phyloP scores from a whole-genome alignment of 805 yeast genomes.

The Wickerhamomyces mucosus region DNA sequence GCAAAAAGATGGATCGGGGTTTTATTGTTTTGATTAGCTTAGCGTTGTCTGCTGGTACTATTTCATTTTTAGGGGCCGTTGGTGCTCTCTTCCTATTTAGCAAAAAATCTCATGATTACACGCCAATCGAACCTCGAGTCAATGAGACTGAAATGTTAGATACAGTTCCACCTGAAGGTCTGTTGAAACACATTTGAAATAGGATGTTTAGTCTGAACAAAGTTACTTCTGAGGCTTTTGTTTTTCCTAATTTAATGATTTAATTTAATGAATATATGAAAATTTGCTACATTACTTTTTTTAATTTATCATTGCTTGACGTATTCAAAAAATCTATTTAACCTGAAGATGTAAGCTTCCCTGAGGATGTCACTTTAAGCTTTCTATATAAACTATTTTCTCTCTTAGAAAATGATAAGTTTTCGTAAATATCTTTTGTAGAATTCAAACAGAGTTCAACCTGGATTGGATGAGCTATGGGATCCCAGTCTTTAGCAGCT shows the following conservation, averaged over 20 bases:
- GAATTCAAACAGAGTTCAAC: constrained; percentile 21
- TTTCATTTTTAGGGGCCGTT: constrained; percentile 30
- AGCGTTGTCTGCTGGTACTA: constrained; percentile 53
- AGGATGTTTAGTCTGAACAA: background rate
- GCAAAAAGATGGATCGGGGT: constrained; percentile 35
- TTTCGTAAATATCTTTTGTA: constrained; percentile 23
- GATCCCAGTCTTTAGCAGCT: constrained; percentile 65
- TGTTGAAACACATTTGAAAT: constrained; percentile 29
- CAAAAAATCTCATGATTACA: constrained; percentile 30
- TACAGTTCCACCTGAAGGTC: constrained; percentile 50
- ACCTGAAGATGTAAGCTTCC: no score
- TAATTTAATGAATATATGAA: no score
- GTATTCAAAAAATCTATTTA: no score
- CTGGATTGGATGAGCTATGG: constrained; percentile 18
- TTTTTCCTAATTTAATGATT: constrained; percentile 1
- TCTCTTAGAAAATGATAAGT: constrained; percentile 13
- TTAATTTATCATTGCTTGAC: no score
- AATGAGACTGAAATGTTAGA: constrained; percentile 53
- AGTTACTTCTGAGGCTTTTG: no score
- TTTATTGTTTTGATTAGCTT: constrained; percentile 60
- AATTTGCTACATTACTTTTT: no score
- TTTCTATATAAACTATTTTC: constrained; percentile 12
- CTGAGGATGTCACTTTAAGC: no score
- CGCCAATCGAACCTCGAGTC: constrained; percentile 42
- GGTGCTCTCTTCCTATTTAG: constrained; percentile 28